Base-by-base conservation (phyloP, 331 rosid species). In the Saraca asoca region DNA sequence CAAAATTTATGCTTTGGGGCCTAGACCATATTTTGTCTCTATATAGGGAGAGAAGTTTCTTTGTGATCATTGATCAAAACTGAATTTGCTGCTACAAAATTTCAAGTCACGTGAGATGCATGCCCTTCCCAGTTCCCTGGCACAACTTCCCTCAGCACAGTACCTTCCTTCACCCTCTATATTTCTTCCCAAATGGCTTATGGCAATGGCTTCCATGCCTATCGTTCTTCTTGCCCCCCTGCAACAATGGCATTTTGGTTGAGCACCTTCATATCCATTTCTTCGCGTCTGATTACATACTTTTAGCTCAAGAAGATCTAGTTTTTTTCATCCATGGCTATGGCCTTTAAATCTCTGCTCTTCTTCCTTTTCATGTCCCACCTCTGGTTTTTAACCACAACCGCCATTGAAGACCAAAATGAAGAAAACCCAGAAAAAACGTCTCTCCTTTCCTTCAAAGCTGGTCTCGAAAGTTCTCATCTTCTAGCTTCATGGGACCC, bases 381-480 rank as follows among this genome's bases (percentile, higher is more conserved):
- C 15, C 70, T 70, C 15, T 42, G 37, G n/a, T 16, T 41, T 55
- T 13, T 64, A 31, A 12, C 53, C 68, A 80, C 67, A 31, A 12
- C 53, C 68, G 82, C 82, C 74, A n/a, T 71, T 39, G 12, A 45
- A 12, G 54, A 34, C 48, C 66, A 34, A 6, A 73, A 59, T 2
- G 58, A 19, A 5, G 78, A 80, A 55, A 66, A 58, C 81, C 68
- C 70, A 58, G 95, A 88, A 8, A 69, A 58, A 19, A 53, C 66
- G 37, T 64, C 79, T 7, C 89, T 94, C 39, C 78, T 90, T 39
- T 85, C 89, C 8, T 94, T 94, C 87, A 88, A 82, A 78, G 57
- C 54, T 17, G 6, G 42, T 18, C 88, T 94, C 14, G 78, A 79
- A 38, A 81, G 72, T 57, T 77, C 92, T 1, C 70, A 58, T 14